Base-by-base conservation (phyloP, 345 rosid species). In the Hibiscus trionum region DNA sequence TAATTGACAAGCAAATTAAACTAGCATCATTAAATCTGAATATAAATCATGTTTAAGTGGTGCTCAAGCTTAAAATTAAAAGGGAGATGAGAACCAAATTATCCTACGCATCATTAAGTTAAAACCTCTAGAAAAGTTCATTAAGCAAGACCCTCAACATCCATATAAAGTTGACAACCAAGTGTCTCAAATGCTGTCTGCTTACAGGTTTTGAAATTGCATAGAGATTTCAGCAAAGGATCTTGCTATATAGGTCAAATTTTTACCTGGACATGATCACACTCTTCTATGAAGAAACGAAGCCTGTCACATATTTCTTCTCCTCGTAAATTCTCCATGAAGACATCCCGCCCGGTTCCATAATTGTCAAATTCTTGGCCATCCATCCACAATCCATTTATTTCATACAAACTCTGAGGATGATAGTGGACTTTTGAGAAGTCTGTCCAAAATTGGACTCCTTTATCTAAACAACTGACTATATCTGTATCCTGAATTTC, bases 371-470 rank as follows among this genome's bases (percentile, higher is more conserved):
- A 88, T 62, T 88, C 87, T 69, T 79, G 71, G 63, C 73, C 53
- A 78, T 84, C 86, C 82, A 73, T 79, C 87, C 91, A 84, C 72
- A 89, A 76, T 73, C 97, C 97, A 14, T 82, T 87, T 61, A 94
- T 62, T 77, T 94, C 92, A 14, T 88, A 87, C 26, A 90, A 70
- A 74, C 93, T 90, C 56, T 81, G 88, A 19, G 91, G 95, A 84
- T 94, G 99, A 79, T 84, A 92, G 72, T 90, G 95, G 7, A 88
- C 92, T 78, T 94, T 92, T 71, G 97, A 87, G 79, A 78, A 94
- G 79, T 94, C 99, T 11, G 97, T 94, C 99, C 99, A 94, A 78
- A 73, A 91, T 61, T 87, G 82, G 39, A 94, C 92, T 27, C 63
- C 79, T 33, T 79, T 81, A 69, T 90, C 97, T 77, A 94, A 86